Base-by-base conservation (phyloP, 2,329 filamentous ascomycete genomes). In the Fusarium cicatricum region DNA sequence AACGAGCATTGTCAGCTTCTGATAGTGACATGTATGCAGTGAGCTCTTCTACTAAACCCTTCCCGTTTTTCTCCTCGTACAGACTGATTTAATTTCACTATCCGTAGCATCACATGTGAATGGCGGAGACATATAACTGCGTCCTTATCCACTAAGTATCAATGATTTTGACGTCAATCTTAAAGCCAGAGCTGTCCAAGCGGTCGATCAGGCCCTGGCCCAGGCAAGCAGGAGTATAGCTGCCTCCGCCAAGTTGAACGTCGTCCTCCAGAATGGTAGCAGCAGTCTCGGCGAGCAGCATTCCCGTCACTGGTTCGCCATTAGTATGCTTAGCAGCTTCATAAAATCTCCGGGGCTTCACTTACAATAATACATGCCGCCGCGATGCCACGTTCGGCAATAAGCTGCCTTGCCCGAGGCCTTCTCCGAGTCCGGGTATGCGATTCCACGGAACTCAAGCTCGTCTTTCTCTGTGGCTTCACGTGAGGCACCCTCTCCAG, bases 161-260 rank as follows among this genome's bases (percentile, higher is more conserved):
- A 43, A 70, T 52, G 14, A 83, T 73, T 68, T 79, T 81, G 19
- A 80, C 79, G 66, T 90, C 84, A 38, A 89, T 79, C 69, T 83
- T 83, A 67, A 92, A 82, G 3, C 89, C 89, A 33, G 78, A 81
- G 29, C 80, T 78, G 31, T 83, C 76, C 34, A 91, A 67, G 12
- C 87, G 80, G 67, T 91, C 84, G 55, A 92, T 77, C 67, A 85
- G 89, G 10, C 80, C 76, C 63, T 88, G 85, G 1, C 90, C 90
- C 3, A 93, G 75, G 48, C 84, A 89, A 1, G 90, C 88, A 1
- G 90, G 86, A 2, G 90, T 93, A 58, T 90, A 84, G 19, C 91
- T 76, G 3, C 90, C 90, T 15, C 90, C 90, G 2, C 79, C 79
- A 11, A 91, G 75, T 31, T 80, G 72, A 11, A 85, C 75, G 12